A percentile compares a stretch with the other conserved stretches of the same genome.
phyloP scores from a whole-genome alignment of 106 monocot genomes.

The Dendrobium catenatum region DNA sequence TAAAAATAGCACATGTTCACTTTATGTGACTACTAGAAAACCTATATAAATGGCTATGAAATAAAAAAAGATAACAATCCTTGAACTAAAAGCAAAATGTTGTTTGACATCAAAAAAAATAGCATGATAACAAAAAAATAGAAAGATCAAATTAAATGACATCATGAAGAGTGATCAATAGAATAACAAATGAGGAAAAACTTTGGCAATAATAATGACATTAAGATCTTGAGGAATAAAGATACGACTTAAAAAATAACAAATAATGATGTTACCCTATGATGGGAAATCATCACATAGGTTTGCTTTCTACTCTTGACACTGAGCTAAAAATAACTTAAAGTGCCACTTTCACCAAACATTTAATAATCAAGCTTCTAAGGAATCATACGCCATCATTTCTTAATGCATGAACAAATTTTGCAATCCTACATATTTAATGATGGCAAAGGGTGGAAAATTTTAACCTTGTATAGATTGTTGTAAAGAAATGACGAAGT shows the following conservation, averaged over 20 bases:
- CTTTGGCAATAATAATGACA: neutral
- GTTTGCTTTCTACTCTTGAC: neutral
- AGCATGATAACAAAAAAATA: neutral
- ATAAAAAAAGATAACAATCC: neutral
- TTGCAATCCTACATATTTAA: neutral
- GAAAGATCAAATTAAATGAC: neutral
- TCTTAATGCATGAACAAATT: neutral
- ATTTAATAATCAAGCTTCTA: neutral
- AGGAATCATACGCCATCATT: neutral
- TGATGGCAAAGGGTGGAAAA: neutral
- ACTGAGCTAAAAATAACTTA: neutral
- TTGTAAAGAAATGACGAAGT: constrained; percentile 78
- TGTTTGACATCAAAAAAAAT: too few species aligned
- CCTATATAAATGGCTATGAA: neutral
- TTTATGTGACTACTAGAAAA: too few species aligned
- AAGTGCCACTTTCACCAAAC: neutral
- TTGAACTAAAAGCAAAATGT: neutral
- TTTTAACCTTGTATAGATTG: constrained; percentile 76
- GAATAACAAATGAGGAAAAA: neutral
- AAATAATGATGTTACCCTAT: neutral
- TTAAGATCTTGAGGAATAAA: neutral
- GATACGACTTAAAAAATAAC: neutral
- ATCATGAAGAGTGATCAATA: neutral
- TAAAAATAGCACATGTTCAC: neutral
- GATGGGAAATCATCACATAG: neutral